A percentile compares a stretch with the other conserved stretches of the same genome.
Conservation (phyloP, 768 basidiomycete genomes). For the Nevesoporus exiguus region DNA sequence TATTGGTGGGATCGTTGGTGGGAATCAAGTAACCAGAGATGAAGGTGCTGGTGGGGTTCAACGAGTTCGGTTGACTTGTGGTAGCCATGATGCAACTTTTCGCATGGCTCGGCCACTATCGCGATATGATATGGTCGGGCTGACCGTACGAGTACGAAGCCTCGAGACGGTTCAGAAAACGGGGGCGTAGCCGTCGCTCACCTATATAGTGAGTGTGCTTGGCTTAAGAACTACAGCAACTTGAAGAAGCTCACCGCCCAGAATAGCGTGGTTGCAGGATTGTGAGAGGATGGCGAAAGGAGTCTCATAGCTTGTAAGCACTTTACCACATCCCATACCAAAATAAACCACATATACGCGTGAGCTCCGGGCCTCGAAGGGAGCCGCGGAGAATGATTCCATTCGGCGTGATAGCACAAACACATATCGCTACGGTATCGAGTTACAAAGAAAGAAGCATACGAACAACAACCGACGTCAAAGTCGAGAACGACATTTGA, state of each 20-base stretch:
- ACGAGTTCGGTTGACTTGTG: conserved; percentile 4
- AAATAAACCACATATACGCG: conserved; percentile 16
- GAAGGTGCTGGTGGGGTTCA: conserved; percentile 5
- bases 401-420: not conserved
- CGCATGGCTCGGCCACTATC: conserved; percentile 11
- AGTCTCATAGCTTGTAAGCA: not conserved
- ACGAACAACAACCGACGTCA: not conserved
- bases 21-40: conserved; percentile 1
- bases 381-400: not conserved
- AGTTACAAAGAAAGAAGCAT: not conserved
- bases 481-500: not conserved
- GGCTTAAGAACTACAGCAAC: not conserved
- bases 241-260: conserved; percentile 6
- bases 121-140: not conserved
- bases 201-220: conserved; percentile 7
- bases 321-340: conserved; percentile 3
- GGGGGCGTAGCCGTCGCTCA: not conserved
- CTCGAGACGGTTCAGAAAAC: conserved; percentile 7
- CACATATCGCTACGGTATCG: not conserved
- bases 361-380: not conserved
- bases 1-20: not conserved
- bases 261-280: conserved; percentile 1
- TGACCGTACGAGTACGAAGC: conserved; percentile 7
- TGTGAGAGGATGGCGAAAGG: conserved; percentile 6
- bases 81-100: conserved; percentile 17